phyloP scores from a whole-genome alignment of 306 rosid genomes.

The Malus fusca region DNA sequence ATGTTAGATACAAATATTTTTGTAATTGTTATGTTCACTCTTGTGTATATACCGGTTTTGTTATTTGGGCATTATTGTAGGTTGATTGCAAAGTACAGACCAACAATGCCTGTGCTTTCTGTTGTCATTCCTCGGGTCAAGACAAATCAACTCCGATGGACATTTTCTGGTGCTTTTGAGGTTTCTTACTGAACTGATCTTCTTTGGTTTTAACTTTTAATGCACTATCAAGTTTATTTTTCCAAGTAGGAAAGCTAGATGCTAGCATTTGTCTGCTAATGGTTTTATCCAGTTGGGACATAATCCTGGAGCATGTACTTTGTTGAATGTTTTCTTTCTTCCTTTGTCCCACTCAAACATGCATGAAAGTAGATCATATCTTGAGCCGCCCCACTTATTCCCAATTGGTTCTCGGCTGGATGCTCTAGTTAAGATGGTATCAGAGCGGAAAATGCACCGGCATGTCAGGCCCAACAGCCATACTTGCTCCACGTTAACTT shows the following conservation, averaged over 20 bases:
- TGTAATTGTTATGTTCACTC: neutral
- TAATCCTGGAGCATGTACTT: neutral
- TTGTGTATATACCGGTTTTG: neutral
- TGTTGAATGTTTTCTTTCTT: neutral
- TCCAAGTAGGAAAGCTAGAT: neutral
- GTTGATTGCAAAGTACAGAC: constrained; percentile 89
- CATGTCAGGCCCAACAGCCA: neutral
- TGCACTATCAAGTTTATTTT: neutral
- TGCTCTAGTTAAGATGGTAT: neutral
- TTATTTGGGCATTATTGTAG: constrained; percentile 28
- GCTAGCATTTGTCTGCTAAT: neutral
- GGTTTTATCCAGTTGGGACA: neutral
- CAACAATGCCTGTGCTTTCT: constrained; percentile 92
- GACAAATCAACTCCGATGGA: constrained; percentile 82
- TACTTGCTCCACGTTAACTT: neutral
- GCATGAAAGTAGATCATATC: neutral
- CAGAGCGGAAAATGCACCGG: neutral
- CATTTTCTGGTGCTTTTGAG: constrained; percentile 83
- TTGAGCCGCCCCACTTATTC: too few relatives aligned
- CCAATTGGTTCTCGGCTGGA: neutral
- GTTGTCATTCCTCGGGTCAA: constrained; percentile 77
- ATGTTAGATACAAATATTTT: neutral
- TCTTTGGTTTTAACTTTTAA: neutral
- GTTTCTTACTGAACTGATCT: constrained; percentile 25
- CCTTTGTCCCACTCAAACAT: neutral